Evolutionary conservation across 371 early-diverging fungal genomes (phyloP), one percentile per base, ranked within the genome.

Genomic region (Mortierella sp.): DNA sequence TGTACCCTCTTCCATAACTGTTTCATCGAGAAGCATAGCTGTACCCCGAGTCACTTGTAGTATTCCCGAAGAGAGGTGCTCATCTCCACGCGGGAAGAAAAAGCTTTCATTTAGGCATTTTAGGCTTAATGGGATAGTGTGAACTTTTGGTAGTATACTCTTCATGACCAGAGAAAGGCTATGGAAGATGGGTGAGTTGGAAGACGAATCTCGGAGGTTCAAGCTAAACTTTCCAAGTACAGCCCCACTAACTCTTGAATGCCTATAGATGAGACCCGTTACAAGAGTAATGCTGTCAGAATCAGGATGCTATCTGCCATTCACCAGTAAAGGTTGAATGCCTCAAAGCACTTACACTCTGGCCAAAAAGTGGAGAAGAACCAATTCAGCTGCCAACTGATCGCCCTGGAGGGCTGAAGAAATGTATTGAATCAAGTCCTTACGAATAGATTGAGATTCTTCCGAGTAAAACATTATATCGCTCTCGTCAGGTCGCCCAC

Each of bases 11-110:
- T 89, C 80, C 68, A 92, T 66, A 1, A 74, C 86, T 3, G 91
- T 90, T 69, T 92, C 92, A 72, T 92, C 92, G 32, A 91, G 73
- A 0, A 91, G 63, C n/a, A 92, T 65, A 1, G 72, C 64, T 0
- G 92, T 91, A 10, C 90, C 90, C 52, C 87, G 83, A 0, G 87
- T 76, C 5, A 92, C 81, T 66, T 92, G 92, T 0, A 92, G 79
- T 5, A 89, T 64, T 54, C 92, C 92, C 1, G 90, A 85, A n/a
- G 83, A 73, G 32, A 92, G 65, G 22, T 84, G 84, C 61, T 89
- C 85, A 24, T 86, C 84, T 9, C 89, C 86, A 14, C 85, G 84
- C 3, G 92, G 92, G 45, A 77, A 84, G 72, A 88, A 91, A 22
- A 66, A 72, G 6, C 84, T 63, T 16, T 84, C 76, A 65, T 92